Evolutionary conservation across 2,329 filamentous ascomycete genomes (phyloP).

Genomic region (Zarea fungicola): DNA sequence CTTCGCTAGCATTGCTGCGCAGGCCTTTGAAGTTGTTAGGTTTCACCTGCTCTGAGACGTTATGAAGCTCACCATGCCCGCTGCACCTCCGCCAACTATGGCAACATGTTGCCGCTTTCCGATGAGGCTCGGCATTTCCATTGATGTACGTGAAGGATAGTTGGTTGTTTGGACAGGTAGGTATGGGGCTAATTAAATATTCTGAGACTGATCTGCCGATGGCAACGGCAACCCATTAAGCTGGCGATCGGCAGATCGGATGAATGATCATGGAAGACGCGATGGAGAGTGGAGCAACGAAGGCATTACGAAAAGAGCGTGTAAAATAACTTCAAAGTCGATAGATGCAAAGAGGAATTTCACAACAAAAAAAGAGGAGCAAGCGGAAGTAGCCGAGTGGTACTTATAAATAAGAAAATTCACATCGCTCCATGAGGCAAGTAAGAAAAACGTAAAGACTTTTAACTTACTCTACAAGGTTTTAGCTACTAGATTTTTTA

Average conservation of each 20-base stretch:
- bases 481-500: too few species aligned
- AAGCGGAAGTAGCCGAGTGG: too few species aligned
- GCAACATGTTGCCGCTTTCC: slow-evolving; percentile 42
- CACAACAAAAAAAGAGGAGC: too few species aligned
- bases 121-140: background rate
- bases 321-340: too few species aligned
- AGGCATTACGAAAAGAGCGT: too few species aligned
- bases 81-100: slow-evolving; percentile 58
- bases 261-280: slow-evolving; percentile 3
- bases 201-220: background rate
- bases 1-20: slow-evolving; percentile 60
- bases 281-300: background rate
- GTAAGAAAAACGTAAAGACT: too few species aligned
- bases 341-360: too few species aligned
- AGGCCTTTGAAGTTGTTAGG: slow-evolving; percentile 39
- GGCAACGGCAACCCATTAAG: background rate
- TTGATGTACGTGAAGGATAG: background rate
- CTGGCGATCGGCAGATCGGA: slow-evolving; percentile 5
- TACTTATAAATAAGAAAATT: too few species aligned
- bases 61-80: slow-evolving; percentile 47
- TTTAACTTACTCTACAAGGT: too few species aligned
- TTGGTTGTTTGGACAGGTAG: background rate
- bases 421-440: too few species aligned
- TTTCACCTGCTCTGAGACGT: background rate
- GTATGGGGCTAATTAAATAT: background rate